Evolutionary conservation across 495 filamentous ascomycete genomes (phyloP).

Genomic region (Aspergillus ellipticus): DNA sequence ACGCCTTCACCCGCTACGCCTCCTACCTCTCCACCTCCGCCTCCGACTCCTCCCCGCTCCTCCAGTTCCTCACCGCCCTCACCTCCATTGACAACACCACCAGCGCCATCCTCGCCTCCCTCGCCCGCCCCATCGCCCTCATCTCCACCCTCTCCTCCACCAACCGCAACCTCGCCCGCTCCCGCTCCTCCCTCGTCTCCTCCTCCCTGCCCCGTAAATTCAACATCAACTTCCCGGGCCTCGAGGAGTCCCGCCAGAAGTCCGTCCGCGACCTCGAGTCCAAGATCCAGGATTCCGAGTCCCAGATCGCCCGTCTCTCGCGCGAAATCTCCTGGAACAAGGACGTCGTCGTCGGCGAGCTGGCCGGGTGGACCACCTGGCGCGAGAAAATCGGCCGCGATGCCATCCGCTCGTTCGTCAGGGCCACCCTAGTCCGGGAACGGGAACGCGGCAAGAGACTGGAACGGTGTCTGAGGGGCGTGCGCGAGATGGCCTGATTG

Average conservation of each 20-base stretch:
- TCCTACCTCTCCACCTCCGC: slow-evolving; percentile 62
- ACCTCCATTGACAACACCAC: slow-evolving; percentile 74
- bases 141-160: slow-evolving; percentile 65
- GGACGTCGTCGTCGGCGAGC: slow-evolving; percentile 83
- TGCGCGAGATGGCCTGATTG: slow-evolving; percentile 25
- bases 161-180: slow-evolving; percentile 68
- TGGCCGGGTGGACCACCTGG: slow-evolving; percentile 91
- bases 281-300: slow-evolving; percentile 60
- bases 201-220: slow-evolving; percentile 48
- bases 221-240: slow-evolving; percentile 49
- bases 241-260: slow-evolving; percentile 84
- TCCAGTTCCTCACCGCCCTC: slow-evolving; percentile 68
- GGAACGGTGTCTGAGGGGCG: slow-evolving; percentile 53
- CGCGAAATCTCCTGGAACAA: slow-evolving; percentile 87
- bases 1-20: slow-evolving; percentile 70
- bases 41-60: slow-evolving; percentile 64
- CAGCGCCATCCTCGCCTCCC: slow-evolving; percentile 71
- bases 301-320: slow-evolving; percentile 62
- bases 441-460: slow-evolving; percentile 75
- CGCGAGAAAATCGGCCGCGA: slow-evolving; percentile 71
- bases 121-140: slow-evolving; percentile 75
- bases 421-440: slow-evolving; percentile 73
- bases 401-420: slow-evolving; percentile 71
- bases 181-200: slow-evolving; percentile 62
- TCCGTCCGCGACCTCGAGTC: slow-evolving; percentile 75